Conservation (phyloP, 1,284 basidiomycete species). For the Puccinia sorghi region DNA sequence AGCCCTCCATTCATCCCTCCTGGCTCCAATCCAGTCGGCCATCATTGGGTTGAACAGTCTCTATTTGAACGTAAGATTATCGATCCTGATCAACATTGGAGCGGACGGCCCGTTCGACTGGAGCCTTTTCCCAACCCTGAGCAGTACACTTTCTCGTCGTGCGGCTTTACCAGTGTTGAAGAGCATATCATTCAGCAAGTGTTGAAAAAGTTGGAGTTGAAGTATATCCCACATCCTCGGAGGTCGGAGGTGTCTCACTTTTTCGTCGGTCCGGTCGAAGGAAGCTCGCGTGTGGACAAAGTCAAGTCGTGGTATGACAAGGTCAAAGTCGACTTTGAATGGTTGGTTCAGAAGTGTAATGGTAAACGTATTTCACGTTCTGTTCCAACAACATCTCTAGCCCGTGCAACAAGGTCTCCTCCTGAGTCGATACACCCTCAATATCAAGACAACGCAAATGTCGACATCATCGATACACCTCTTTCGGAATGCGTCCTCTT, state of each 20-base stretch:
- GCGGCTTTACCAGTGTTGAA: constrained; percentile 29
- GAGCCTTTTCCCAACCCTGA: constrained; percentile 26
- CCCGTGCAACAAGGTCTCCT: not conserved
- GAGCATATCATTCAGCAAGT: constrained; percentile 32
- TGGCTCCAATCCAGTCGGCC: constrained; percentile 41
- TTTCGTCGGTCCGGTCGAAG: constrained; percentile 40
- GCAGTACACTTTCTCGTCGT: constrained; percentile 24
- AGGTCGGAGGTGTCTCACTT: constrained; percentile 44
- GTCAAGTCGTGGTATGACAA: constrained; percentile 43
- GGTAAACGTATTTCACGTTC: constrained; percentile 28
- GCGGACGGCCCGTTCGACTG: constrained; percentile 22
- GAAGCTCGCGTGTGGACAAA: constrained; percentile 32
- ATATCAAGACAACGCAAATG: not conserved
- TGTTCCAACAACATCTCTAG: not conserved
- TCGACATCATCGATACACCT: not conserved
- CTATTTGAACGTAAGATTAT: constrained; percentile 33
- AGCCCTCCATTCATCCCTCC: constrained; percentile 39
- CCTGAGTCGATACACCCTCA: not conserved
- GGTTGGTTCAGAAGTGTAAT: constrained; percentile 25
- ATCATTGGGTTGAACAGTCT: constrained; percentile 47
- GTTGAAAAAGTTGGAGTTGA: constrained; percentile 33
- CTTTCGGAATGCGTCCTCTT: constrained; percentile 36
- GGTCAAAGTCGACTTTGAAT: constrained; percentile 39
- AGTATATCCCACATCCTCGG: constrained; percentile 36
- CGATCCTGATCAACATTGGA: constrained; percentile 47